Evolutionary conservation across 129 eudicot species (phyloP), one percentile per base, ranked within the genome.

Genomic region (Saussurea involucrata): DNA sequence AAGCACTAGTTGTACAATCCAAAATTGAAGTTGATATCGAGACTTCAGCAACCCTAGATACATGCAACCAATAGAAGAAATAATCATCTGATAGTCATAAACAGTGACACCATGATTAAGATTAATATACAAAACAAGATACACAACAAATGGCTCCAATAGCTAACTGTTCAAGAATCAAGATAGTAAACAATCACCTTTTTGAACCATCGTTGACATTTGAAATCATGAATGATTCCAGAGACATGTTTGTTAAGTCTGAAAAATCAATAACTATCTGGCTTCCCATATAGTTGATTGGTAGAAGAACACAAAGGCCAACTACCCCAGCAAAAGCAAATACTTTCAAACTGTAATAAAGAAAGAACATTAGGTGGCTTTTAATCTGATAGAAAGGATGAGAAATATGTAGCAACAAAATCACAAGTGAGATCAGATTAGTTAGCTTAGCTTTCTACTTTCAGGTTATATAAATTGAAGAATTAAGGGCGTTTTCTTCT

Each of bases 181-280:
- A 63, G 24, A 53, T 31, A 71, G 22, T 49, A 24, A 76, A 71
- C 37, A 69, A 77, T 87, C 66, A 92, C 97, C 83, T 71, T 78
- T 80, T 87, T 5, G 99, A 95, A 40, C 99, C 99, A 79, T 92
- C 92, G 9, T 92, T 82, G 68, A 95, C 97, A 88, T 95, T 92
- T 72, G 99, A 92, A 78, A 95, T 90, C 78, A 88, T 86, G 86
- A 95, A 95, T 36, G 88, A 68, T 64, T 90, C 99, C 85, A 95
- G 74, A 32, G 99, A 82, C 76, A 42, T 81, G 75, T 89, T 92
- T 63, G 92, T 80, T 63, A 95, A 58, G 77, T 84, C 91, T 17
- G 84, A 81, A 31, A 88, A 77, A 80, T 90, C 90, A 65, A 86
- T 63, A 24, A 68, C 71, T 24, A 95, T 85, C 82, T 95, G 99